phyloP scores from a whole-genome alignment of 192 early-diverging fungal genomes.

The Coemansia sp. region DNA sequence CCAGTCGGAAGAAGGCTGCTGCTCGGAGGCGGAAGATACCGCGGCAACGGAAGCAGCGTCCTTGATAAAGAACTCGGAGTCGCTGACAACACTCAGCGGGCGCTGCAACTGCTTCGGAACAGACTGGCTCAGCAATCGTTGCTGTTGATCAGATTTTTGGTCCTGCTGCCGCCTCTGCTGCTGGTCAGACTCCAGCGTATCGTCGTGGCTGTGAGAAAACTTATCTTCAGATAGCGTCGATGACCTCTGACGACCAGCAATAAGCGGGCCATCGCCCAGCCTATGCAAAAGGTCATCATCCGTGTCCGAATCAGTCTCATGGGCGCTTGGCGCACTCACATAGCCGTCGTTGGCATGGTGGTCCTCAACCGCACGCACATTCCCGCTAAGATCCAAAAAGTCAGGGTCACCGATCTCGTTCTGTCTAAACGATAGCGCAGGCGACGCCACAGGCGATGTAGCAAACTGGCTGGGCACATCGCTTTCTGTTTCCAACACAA shows the following conservation, averaged over 20 bases:
- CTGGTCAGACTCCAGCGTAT: background rate
- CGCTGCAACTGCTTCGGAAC: conserved; percentile 2
- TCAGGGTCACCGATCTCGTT: conserved; percentile 26
- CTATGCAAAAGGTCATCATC: background rate
- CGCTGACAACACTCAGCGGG: conserved; percentile 33
- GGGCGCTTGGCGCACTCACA: conserved; percentile 69
- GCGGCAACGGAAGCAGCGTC: background rate
- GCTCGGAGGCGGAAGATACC: background rate
- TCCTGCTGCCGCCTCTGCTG: background rate
- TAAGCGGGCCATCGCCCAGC: background rate
- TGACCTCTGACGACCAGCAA: conserved; percentile 8
- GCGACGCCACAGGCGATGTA: conserved; percentile 85
- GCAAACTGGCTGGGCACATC: conserved; percentile 90
- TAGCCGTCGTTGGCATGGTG: conserved; percentile 54
- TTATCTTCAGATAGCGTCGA: conserved; percentile 6
- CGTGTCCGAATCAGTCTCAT: conserved; percentile 52
- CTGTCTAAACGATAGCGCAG: conserved; percentile 47
- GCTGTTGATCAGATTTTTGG: background rate
- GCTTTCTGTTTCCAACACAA: conserved; percentile 91
- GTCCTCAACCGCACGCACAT: conserved; percentile 4
- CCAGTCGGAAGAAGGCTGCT: conserved; percentile 39
- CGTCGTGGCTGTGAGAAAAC: background rate
- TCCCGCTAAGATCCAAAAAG: conserved; percentile 47
- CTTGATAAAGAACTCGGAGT: conserved; percentile 25
- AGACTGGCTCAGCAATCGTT: too few relatives aligned